Evolutionary conservation across 495 filamentous ascomycete genomes (phyloP).

Genomic region (Xylaria telfairii): DNA sequence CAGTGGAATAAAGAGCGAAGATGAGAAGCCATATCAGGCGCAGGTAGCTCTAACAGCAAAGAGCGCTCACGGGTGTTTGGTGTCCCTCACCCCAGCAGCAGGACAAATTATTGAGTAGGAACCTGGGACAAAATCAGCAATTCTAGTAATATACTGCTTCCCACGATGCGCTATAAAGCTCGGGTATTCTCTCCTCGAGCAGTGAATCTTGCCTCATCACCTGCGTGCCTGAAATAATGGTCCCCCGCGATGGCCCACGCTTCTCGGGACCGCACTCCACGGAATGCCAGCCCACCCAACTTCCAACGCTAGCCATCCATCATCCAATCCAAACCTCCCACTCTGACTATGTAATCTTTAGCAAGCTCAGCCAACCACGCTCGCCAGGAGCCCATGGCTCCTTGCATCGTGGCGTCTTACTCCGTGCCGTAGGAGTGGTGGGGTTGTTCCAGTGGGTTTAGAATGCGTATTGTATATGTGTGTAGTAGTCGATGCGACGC

Average conservation of each 20-base stretch:
- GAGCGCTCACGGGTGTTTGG: constrained; percentile 30
- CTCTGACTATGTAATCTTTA: no score
- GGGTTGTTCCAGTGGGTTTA: no score
- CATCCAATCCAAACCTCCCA: no score
- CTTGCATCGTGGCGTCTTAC: background rate
- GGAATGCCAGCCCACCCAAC: no score
- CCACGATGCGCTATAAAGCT: background rate
- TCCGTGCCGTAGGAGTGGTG: no score
- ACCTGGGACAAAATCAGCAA: constrained; percentile 14
- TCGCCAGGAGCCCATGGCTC: no score
- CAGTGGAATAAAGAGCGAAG: constrained; percentile 26
- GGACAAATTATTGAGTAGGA: constrained; percentile 20
- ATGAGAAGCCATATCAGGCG: constrained; percentile 29
- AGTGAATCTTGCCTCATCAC: background rate
- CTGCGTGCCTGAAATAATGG: background rate
- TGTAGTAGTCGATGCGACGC: constrained; percentile 4
- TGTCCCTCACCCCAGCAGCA: constrained; percentile 26
- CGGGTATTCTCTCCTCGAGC: background rate
- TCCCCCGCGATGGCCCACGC: background rate
- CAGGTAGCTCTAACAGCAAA: constrained; percentile 30
- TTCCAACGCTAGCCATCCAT: no score
- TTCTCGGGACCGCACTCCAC: no score
- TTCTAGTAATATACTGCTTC: background rate
- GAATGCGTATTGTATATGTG: no score
- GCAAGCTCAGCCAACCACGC: background rate